Conservation (phyloP, 345 rosid species). For the Fremontodendron californicum region DNA sequence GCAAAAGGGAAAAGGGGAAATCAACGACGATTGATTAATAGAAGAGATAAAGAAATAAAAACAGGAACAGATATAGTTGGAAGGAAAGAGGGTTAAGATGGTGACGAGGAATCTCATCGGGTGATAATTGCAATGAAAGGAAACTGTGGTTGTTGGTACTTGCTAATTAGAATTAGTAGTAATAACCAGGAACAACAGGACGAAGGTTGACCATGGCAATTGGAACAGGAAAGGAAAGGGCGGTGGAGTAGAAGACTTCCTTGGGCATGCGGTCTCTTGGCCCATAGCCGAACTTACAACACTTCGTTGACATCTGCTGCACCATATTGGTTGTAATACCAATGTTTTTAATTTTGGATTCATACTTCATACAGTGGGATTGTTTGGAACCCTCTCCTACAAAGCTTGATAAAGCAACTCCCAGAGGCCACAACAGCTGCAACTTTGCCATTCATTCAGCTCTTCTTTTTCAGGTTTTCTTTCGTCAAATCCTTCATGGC, state of each 20-base stretch:
- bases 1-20: conserved; percentile 28
- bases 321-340: neutral
- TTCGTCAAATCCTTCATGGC: neutral
- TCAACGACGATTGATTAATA: neutral
- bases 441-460: neutral
- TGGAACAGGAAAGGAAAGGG: conserved; percentile 67
- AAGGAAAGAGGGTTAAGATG: too few species aligned
- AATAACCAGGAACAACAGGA: conserved; percentile 74
- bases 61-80: too few species aligned
- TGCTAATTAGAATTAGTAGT: neutral
- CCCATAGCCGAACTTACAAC: conserved; percentile 54
- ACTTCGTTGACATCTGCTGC: conserved; percentile 37
- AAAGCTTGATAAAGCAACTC: conserved; percentile 3
- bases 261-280: conserved; percentile 61
- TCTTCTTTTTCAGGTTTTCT: neutral
- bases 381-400: neutral
- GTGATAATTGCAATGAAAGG: too few species aligned
- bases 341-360: neutral
- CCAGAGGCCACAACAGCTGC: conserved; percentile 1
- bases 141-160: neutral
- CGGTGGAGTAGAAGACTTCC: conserved; percentile 75
- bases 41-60: neutral
- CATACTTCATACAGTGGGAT: neutral
- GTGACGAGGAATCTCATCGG: too few species aligned
- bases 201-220: conserved; percentile 91